Base-by-base conservation (phyloP, 2,329 filamentous ascomycete species). In the Aspergillus ochraceus region DNA sequence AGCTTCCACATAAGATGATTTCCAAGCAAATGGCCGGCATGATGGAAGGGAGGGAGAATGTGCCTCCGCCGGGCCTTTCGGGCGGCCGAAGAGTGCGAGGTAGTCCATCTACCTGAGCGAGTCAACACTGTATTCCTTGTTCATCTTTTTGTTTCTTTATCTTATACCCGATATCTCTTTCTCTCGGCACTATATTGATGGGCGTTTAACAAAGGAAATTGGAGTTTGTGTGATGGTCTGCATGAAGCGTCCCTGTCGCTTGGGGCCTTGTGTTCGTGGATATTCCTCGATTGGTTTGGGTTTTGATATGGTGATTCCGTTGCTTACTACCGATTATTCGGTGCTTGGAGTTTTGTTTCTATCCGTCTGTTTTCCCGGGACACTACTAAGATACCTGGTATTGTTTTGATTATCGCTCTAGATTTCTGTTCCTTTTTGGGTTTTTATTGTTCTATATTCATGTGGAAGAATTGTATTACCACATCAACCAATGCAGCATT, bases 31-130 rank as follows among this genome's bases (percentile, higher is more conserved):
- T 73, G 67, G 69, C 74, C 20, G 69, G 76, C n/a, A 72, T 76
- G 55, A 68, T 76, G 59, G 78, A 80, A 56, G 80, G 79, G 3
- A 74, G 78, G 49, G 80, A 82, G 64, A 82, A 82, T 62, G 64
- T 75, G 26, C 71, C 72, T 10, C 71, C 69, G 1, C 66, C 69
- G 49, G 67, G 64, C 46, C 61, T 65, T 24, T 56, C 64, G 20
- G 63, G 64, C 54, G 67, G 70, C 24, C 71, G 75, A 54, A 70
- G 70, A 47, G 64, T 74, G 12, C 69, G 76, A 63, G 69, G 58
- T 32, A 70, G 70, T 32, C 67, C 69, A 52, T 70, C 72, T 47
- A 30, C 45, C 5, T 49, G 29, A 47, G 26, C 6, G 26, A 9
- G 26, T 29, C 26, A 29, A 29, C 26, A 29, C 8, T 8, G 26